A percentile compares a stretch with the other conserved stretches of the same genome.
These are phyloP conservation scores for Trametes sanguinea DNA, from an alignment of 768 basidiomycete species.

Conservation along the genomic window DNA sequence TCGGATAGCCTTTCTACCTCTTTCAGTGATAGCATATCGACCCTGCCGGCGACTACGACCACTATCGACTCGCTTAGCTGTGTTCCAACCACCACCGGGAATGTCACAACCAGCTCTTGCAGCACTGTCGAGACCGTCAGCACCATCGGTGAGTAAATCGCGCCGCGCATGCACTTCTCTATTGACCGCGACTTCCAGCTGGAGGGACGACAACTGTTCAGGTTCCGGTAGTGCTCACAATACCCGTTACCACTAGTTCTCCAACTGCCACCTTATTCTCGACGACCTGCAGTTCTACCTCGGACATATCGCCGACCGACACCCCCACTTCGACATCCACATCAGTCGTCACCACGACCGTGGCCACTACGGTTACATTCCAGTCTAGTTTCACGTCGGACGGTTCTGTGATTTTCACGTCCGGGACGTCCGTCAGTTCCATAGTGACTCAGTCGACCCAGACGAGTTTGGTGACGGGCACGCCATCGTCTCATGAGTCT, in stretches of 20 bases:
- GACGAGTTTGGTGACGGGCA: slow-evolving; percentile 11
- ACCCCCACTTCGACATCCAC: slow-evolving; percentile 1
- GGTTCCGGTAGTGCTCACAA: slow-evolving; percentile 22
- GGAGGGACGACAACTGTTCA: slow-evolving; percentile 16
- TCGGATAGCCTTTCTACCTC: slow-evolving; percentile 24
- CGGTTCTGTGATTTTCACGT: slow-evolving; percentile 18
- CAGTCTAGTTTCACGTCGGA: slow-evolving; percentile 20
- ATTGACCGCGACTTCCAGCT: neutral
- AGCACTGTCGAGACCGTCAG: slow-evolving; percentile 14
- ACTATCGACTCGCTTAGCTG: slow-evolving; percentile 20
- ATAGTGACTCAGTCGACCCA: slow-evolving; percentile 4
- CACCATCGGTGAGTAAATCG: slow-evolving; percentile 20
- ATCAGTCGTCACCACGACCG: neutral
- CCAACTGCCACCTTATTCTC: slow-evolving; percentile 25
- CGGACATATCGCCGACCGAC: neutral
- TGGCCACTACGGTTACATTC: slow-evolving; percentile 17
- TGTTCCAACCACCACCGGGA: slow-evolving; percentile 6
- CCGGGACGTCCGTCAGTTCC: slow-evolving; percentile 16
- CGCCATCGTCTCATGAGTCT: neutral
- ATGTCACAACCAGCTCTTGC: slow-evolving; percentile 14
- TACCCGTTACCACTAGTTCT: slow-evolving; percentile 18
- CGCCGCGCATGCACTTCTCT: too few relatives aligned
- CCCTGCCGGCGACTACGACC: slow-evolving; percentile 17
- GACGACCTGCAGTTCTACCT: slow-evolving; percentile 16
- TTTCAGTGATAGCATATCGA: slow-evolving; percentile 17